Conservation (phyloP, 2,329 filamentous ascomycete genomes). For the Fusarium pseudonygamai region DNA sequence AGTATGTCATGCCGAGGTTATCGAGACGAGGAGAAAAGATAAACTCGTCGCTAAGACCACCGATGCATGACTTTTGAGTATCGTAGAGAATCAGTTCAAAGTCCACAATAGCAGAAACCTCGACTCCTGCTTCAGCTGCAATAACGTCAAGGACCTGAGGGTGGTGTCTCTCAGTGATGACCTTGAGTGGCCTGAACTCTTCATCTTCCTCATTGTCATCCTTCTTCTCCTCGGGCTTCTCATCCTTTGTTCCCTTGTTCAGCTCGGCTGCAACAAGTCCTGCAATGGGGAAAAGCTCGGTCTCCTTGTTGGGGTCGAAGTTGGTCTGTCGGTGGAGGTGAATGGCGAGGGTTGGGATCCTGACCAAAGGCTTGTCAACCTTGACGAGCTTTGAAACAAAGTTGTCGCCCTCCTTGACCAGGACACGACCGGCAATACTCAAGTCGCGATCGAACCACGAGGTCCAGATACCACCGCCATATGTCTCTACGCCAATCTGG, state of each 20-base stretch:
- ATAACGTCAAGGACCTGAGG: slow-evolving; percentile 86
- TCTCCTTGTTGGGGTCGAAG: slow-evolving; percentile 97
- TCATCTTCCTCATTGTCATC: slow-evolving; percentile 50
- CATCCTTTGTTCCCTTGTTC: slow-evolving; percentile 73
- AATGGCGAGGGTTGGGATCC: slow-evolving; percentile 93
- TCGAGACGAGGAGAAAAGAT: slow-evolving; percentile 96
- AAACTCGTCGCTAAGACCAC: slow-evolving; percentile 91
- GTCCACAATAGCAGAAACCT: slow-evolving; percentile 79
- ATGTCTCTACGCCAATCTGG: slow-evolving; percentile 95
- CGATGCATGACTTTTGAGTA: slow-evolving; percentile 88
- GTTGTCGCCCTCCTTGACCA: slow-evolving; percentile 77
- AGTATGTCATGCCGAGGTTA: slow-evolving; percentile 97
- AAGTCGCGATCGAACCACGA: slow-evolving; percentile 98
- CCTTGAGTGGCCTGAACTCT: slow-evolving; percentile 78
- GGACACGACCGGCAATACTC: slow-evolving; percentile 85
- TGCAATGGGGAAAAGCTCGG: slow-evolving; percentile 91
- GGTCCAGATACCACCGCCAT: slow-evolving; percentile 97
- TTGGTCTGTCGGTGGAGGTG: slow-evolving; percentile 87
- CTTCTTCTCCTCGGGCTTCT: slow-evolving; percentile 51
- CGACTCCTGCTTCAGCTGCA: slow-evolving; percentile 78
- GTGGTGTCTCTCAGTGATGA: slow-evolving; percentile 85
- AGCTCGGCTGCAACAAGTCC: slow-evolving; percentile 89
- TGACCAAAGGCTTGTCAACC: slow-evolving; percentile 87
- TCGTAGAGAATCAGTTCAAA: slow-evolving; percentile 99
- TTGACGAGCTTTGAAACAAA: slow-evolving; percentile 89